Evolutionary conservation across 2,329 filamentous ascomycete species (phyloP).

Genomic region (Colletotrichum sp.): DNA sequence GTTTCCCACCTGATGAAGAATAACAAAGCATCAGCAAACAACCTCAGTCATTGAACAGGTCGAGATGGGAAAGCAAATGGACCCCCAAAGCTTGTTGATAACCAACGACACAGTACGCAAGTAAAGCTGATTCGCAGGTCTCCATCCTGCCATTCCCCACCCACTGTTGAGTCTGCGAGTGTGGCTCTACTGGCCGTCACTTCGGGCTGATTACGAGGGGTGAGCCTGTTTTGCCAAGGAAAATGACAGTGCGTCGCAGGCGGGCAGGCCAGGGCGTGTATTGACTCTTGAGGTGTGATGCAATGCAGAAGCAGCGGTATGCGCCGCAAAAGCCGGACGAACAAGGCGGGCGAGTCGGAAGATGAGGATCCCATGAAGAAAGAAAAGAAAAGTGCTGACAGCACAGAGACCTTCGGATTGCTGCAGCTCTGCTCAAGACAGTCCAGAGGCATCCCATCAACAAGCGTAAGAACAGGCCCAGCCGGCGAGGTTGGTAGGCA

Average conservation of each 20-base stretch:
- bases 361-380: constrained; percentile 3
- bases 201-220: not conserved
- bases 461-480: constrained; percentile 1
- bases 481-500: not conserved
- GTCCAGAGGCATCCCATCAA: not conserved
- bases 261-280: not conserved
- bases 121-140: not conserved
- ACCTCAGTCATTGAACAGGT: not conserved
- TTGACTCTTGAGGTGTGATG: not conserved
- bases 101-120: not conserved
- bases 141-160: not conserved
- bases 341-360: constrained; percentile 5
- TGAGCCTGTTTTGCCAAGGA: not conserved
- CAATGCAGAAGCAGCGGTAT: constrained; percentile 7
- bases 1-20: not conserved
- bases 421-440: not conserved
- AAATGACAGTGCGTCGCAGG: not conserved
- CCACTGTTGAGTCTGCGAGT: not conserved
- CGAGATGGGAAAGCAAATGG: not conserved
- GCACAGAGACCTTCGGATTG: not conserved
- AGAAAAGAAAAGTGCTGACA: not conserved
- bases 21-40: not conserved
- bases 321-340: constrained; percentile 14
- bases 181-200: not conserved
- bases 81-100: not conserved